Conservation (phyloP, 2,329 filamentous ascomycete species). For the Aspergillus neoniger region DNA sequence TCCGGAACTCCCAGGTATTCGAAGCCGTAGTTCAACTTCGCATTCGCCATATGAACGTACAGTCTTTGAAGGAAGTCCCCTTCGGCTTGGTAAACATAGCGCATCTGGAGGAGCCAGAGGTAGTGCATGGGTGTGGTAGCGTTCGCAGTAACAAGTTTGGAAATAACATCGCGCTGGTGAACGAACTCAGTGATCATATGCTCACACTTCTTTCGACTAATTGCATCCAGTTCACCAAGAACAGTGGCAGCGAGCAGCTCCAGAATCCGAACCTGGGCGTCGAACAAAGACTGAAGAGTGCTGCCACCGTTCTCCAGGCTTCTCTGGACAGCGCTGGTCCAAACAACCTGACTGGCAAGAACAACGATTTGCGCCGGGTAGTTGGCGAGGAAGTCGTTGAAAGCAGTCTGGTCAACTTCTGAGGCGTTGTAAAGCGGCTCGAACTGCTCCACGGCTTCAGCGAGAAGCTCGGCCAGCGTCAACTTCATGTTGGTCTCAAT, state of each 20-base stretch:
- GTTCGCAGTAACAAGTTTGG: conserved; percentile 75
- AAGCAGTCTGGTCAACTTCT: conserved; percentile 67
- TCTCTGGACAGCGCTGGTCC: conserved; percentile 84
- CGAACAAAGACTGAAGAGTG: conserved; percentile 70
- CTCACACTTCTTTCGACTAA: conserved; percentile 94
- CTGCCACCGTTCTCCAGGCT: conserved; percentile 71
- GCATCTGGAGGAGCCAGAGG: conserved; percentile 94
- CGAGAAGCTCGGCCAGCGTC: conserved; percentile 85
- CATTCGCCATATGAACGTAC: conserved; percentile 94
- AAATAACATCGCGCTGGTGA: conserved; percentile 91
- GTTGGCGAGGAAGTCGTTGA: conserved; percentile 76
- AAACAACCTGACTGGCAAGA: conserved; percentile 87
- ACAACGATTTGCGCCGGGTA: conserved; percentile 96
- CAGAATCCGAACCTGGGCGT: conserved; percentile 81
- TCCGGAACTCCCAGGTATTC: conserved; percentile 97
- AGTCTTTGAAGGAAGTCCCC: conserved; percentile 82
- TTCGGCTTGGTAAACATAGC: conserved; percentile 82
- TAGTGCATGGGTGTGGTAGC: conserved; percentile 79
- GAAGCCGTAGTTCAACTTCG: conserved; percentile 91
- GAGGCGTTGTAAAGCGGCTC: conserved; percentile 73
- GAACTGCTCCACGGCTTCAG: conserved; percentile 82
- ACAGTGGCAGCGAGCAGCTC: conserved; percentile 85
- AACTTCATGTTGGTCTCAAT: conserved; percentile 92
- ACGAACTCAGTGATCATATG: conserved; percentile 99
- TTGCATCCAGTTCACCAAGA: conserved; percentile 80